phyloP scores from a whole-genome alignment of 768 basidiomycete species.

The Hygrophoropsis aurantiaca region DNA sequence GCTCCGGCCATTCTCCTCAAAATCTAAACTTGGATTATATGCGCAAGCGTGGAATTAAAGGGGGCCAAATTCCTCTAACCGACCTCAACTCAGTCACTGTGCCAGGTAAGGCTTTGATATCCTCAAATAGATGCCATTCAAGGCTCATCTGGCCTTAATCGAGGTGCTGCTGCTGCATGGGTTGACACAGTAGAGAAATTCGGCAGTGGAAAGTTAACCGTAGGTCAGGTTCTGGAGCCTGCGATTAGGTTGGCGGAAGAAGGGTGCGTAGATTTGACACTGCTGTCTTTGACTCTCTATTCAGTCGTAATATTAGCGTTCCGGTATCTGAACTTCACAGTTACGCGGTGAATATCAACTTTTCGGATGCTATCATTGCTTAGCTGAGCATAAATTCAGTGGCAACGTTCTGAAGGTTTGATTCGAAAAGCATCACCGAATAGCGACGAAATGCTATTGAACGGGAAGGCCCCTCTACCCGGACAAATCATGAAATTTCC shows the following conservation, averaged over 20 bases:
- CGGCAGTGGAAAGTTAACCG: conserved; percentile 64
- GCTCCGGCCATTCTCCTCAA: conserved; percentile 84
- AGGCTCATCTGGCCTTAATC: conserved; percentile 12
- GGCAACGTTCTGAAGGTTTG: conserved; percentile 55
- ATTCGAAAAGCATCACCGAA: conserved; percentile 86
- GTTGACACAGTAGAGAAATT: conserved; percentile 82
- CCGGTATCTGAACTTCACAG: conserved; percentile 87
- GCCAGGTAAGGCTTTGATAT: conserved; percentile 47
- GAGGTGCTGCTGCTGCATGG: conserved; percentile 95
- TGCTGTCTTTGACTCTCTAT: neutral
- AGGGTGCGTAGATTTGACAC: conserved; percentile 52
- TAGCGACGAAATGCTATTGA: conserved; percentile 80
- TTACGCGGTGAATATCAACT: conserved; percentile 40
- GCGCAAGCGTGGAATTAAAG: conserved; percentile 65
- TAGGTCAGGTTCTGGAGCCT: conserved; percentile 79
- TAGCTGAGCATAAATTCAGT: conserved; percentile 29
- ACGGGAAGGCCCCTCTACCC: conserved; percentile 79
- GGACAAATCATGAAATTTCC: conserved; percentile 85
- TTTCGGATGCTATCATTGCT: neutral
- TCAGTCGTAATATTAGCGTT: conserved; percentile 44
- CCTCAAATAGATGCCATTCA: conserved; percentile 3
- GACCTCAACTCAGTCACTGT: conserved; percentile 93
- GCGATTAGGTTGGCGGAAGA: conserved; percentile 91
- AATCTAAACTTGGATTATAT: conserved; percentile 76
- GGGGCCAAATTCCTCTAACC: conserved; percentile 67